These are phyloP conservation scores for Cadophora luteo-olivacea DNA, from an alignment of 2,329 filamentous ascomycete genomes.

Conservation along the genomic window DNA sequence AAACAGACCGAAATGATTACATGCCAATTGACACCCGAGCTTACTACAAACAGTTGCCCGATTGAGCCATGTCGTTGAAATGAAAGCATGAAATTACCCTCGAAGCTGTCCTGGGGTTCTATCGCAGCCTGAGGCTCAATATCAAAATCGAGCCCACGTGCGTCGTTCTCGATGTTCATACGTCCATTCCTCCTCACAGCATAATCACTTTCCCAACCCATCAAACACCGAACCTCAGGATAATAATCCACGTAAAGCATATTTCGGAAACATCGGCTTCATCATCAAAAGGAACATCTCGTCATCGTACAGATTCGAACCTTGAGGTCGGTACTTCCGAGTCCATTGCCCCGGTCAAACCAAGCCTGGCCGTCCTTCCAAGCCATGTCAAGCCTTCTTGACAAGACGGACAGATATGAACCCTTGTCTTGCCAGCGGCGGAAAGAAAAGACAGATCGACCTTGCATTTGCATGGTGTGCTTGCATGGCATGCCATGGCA, in stretches of 20 bases:
- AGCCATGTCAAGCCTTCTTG: neutral
- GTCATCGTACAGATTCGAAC: neutral
- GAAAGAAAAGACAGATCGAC: conserved; percentile 15
- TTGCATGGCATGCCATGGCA: neutral
- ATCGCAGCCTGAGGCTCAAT: neutral
- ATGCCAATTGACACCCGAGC: too few species aligned
- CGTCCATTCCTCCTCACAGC: conserved; percentile 7
- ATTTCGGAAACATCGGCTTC: neutral
- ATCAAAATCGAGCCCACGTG: conserved; percentile 8
- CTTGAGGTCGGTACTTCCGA: neutral
- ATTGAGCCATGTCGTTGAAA: neutral
- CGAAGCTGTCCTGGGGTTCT: neutral
- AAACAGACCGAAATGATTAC: neutral
- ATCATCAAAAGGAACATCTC: neutral
- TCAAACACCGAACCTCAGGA: neutral
- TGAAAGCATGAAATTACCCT: neutral
- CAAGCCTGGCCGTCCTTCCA: neutral
- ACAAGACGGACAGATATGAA: neutral
- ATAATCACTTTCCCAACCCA: neutral
- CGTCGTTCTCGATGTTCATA: conserved; percentile 4
- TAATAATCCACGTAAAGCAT: neutral
- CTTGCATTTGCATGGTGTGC: conserved; percentile 8
- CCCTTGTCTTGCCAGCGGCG: neutral
- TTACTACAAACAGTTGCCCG: neutral
- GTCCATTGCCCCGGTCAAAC: neutral